phyloP scores from a whole-genome alignment of 202 grass and related monocot species.

The Saccharum hybrid region DNA sequence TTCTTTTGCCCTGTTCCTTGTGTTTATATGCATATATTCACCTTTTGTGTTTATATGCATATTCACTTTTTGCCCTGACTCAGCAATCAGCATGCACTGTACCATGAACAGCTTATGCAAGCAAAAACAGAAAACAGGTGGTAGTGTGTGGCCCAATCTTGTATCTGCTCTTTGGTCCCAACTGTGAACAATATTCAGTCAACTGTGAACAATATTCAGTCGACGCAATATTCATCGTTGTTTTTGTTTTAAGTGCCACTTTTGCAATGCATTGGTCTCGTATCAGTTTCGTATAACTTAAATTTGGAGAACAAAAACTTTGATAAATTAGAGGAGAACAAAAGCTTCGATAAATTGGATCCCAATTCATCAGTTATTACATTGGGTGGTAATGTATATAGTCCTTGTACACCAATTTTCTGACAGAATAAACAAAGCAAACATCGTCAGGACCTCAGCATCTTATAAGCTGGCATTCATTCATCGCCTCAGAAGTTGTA shows the following conservation, averaged over 20 bases:
- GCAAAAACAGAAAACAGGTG: background rate
- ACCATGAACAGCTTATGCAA: background rate
- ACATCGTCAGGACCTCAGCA: background rate
- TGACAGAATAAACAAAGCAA: background rate
- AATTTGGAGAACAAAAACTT: background rate
- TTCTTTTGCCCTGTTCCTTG: background rate
- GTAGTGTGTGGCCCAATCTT: background rate
- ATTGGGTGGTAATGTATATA: background rate
- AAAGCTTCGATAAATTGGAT: background rate
- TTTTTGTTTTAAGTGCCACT: background rate
- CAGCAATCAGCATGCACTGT: background rate
- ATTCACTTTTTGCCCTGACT: background rate
- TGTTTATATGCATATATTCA: background rate
- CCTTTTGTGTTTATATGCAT: background rate
- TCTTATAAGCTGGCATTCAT: background rate
- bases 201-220: background rate
- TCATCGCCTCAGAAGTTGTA: background rate
- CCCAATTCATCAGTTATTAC: background rate
- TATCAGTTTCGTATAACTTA: background rate
- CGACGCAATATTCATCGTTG: background rate
- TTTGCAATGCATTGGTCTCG: background rate
- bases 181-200: background rate
- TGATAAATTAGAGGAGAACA: background rate
- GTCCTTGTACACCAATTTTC: background rate
- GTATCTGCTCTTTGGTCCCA: background rate